phyloP scores from a whole-genome alignment of 495 filamentous ascomycete genomes.

The Penicillium simplicissimum region DNA sequence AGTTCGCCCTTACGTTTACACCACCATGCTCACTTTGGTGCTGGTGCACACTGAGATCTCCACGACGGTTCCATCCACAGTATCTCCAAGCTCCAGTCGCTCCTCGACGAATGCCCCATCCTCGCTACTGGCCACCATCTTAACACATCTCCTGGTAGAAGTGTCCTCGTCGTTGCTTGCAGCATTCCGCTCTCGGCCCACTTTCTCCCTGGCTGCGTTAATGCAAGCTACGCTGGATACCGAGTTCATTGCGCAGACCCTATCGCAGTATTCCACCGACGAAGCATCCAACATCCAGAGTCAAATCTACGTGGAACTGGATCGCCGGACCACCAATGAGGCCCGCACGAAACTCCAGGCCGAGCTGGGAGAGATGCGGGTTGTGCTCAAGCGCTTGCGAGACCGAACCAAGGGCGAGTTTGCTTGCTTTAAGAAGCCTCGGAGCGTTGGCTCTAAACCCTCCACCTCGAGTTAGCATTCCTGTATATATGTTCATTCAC shows the following conservation, averaged over 20 bases:
- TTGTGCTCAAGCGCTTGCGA: constrained; percentile 75
- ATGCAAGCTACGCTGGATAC: constrained; percentile 98
- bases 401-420: constrained; percentile 86
- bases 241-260: constrained; percentile 92
- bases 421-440: constrained; percentile 66
- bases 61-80: constrained; percentile 61
- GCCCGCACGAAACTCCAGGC: constrained; percentile 75
- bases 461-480: constrained; percentile 11
- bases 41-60: constrained; percentile 89
- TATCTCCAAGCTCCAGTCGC: constrained; percentile 30
- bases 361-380: constrained; percentile 87
- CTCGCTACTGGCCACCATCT: constrained; percentile 66
- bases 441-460: constrained; percentile 29
- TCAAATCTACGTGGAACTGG: constrained; percentile 85
- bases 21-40: constrained; percentile 76
- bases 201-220: constrained; percentile 74
- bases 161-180: constrained; percentile 68
- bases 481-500: constrained; percentile 6
- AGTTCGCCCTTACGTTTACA: constrained; percentile 86
- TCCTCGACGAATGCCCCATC: constrained; percentile 48
- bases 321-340: constrained; percentile 81
- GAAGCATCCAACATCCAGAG: constrained; percentile 75
- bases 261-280: constrained; percentile 85
- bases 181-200: constrained; percentile 64
- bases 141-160: constrained; percentile 79